Percentiles rank a stretch among this genome's conserved stretches.
These are phyloP conservation scores for Tympanopsis confertula DNA, from an alignment of 2,329 filamentous ascomycete species.

Conservation along the genomic window DNA sequence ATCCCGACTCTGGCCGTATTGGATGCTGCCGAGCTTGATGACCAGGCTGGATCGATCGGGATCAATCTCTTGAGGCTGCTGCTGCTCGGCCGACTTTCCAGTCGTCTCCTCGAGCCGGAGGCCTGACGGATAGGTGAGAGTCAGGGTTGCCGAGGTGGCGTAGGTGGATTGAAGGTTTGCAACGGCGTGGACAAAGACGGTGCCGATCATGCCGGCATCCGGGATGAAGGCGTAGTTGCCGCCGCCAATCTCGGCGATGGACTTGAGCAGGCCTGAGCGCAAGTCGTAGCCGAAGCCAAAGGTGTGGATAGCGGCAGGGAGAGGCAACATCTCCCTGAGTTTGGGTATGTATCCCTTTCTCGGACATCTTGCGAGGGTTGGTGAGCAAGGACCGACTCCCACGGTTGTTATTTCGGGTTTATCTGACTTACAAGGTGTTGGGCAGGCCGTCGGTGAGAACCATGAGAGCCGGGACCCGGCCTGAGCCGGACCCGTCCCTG, in stretches of 20 bases:
- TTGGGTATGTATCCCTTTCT: slow-evolving; percentile 40
- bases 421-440: slow-evolving; percentile 31
- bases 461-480: slow-evolving; percentile 35
- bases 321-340: slow-evolving; percentile 25
- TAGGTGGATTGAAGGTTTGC: slow-evolving; percentile 49
- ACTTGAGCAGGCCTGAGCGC: slow-evolving; percentile 41
- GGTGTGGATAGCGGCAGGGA: slow-evolving; percentile 34
- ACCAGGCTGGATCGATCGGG: slow-evolving; percentile 15
- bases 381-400: slow-evolving; percentile 1
- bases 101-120: slow-evolving; percentile 25
- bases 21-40: slow-evolving; percentile 36
- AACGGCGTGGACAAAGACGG: slow-evolving; percentile 49
- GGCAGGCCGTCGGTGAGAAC: slow-evolving; percentile 42
- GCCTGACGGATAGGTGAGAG: slow-evolving; percentile 22
- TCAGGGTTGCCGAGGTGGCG: slow-evolving; percentile 32
- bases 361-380: slow-evolving; percentile 24
- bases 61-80: slow-evolving; percentile 11
- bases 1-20: slow-evolving; percentile 49
- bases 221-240: slow-evolving; percentile 52
- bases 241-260: slow-evolving; percentile 42
- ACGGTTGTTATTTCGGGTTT: neutral
- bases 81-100: slow-evolving; percentile 24
- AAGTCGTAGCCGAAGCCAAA: slow-evolving; percentile 41
- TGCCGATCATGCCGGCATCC: slow-evolving; percentile 50
- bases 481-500: slow-evolving; percentile 12